A percentile compares a stretch with the other conserved stretches of the same genome.
Conservation (phyloP, 176 grass and related monocot species). For the Luzula sylvatica region DNA sequence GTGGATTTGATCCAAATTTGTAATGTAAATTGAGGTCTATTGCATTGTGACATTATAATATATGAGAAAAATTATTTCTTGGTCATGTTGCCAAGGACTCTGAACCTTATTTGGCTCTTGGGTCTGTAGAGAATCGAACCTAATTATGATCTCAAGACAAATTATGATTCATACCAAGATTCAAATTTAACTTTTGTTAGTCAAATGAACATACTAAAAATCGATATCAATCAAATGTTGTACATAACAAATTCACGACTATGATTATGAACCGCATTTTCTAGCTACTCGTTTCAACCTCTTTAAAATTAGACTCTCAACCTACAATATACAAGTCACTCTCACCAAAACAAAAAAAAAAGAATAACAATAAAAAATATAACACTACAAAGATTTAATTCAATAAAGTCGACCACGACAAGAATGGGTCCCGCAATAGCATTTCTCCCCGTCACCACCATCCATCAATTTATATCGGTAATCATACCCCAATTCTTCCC, state of each 20-base stretch:
- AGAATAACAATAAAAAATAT: not conserved
- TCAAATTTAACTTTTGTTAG: slow-evolving; percentile 10
- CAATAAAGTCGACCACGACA: slow-evolving; percentile 72
- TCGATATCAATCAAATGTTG: not conserved
- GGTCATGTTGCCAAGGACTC: too few species aligned
- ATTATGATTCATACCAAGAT: too few species aligned
- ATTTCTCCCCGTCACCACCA: slow-evolving; percentile 34
- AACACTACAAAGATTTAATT: slow-evolving; percentile 19
- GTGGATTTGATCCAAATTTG: too few species aligned
- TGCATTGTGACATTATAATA: too few species aligned
- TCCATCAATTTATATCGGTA: slow-evolving; percentile 48
- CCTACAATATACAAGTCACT: slow-evolving; percentile 18
- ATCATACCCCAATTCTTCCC: slow-evolving; percentile 78
- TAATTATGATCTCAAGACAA: too few species aligned
- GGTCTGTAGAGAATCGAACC: too few species aligned
- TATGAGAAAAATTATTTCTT: too few species aligned
- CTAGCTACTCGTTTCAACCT: too few species aligned
- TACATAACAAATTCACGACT: slow-evolving; percentile 12
- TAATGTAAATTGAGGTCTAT: too few species aligned
- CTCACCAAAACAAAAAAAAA: slow-evolving; percentile 5
- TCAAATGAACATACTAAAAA: not conserved
- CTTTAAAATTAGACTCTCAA: slow-evolving; percentile 2
- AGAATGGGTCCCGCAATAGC: slow-evolving; percentile 55
- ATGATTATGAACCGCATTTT: too few species aligned
- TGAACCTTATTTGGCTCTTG: too few species aligned